Evolutionary conservation across 306 rosid species (phyloP), one percentile per base, ranked within the genome.

Genomic region (Quercus dentata): DNA sequence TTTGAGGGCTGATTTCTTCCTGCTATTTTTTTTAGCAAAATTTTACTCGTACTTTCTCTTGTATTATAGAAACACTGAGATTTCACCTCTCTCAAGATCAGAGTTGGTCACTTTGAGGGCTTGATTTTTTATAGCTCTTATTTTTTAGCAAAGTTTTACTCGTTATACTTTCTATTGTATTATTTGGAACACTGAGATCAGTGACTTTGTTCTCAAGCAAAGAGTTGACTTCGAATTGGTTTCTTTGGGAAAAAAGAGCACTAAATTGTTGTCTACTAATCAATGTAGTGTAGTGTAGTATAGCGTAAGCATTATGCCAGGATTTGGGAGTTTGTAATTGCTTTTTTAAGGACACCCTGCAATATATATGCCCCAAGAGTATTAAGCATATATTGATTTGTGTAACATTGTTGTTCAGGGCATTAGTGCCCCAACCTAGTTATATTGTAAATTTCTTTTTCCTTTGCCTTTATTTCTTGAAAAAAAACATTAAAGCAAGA

Each of bases 21-120:
- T 31, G 21, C 23, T 17, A 46, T 10, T 67, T 33, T 67, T 28
- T 30, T 14, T 13, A n/a, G 74, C 5, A 35, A 35, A 11, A 13
- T 64, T 31, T 14, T 64, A 25, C 18, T 64, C 10, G 1, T 30
- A 9, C 15, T 4, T 25, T 25, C 35, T 25, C 15, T 28, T 30
- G 9, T 28, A 49, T 64, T 25, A 23, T 64, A 3, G 46, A 35
- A 25, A 25, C n/a, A 12, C 17, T 12, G 17, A 49, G 4, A 49
- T 10, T 44, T 35, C 82, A 74, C 21, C 12, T 21, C 31, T 49
- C 58, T 56, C 51, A 15, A 21, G 46, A 67, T 58, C 72, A 28
- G 58, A 57, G n/a, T 7, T 78, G 86, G 79, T 25, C 20, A 72
- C 23, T 72, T 72, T 25, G 75, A 71, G 17, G 57, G 30, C 71